Evolutionary conservation across 805 yeast genomes (phyloP), one percentile per base, ranked within the genome.

Genomic region (Ogataea nonfermentans): DNA sequence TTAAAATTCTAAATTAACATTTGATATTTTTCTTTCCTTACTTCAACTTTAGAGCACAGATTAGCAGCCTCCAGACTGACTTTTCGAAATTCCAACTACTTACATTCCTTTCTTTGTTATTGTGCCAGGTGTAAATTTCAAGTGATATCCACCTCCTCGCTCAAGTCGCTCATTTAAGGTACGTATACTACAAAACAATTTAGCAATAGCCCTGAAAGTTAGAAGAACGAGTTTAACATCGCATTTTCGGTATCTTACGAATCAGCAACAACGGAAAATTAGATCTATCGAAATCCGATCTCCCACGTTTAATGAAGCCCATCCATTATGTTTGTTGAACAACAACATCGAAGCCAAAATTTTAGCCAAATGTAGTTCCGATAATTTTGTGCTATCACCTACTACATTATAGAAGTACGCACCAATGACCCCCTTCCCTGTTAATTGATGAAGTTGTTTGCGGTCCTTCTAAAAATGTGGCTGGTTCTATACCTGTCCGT

Each of bases 51-150:
- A 5, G 9, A 19, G 22, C 22, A 19, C 8, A 19, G 20, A 12
- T 24, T 7, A 32, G 26, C 33, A 29, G 39, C 29, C 6, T 6
- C 12, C 24, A 30, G 29, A 32, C 41, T 34, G 23, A 32, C 19
- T 20, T 22, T 35, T 36, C 38, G n/a, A 34, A 23, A 26, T 33
- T 40, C 60, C 60, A 55, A 55, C 60, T 55, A 49, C 40, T 52
- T 55, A 51, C 60, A 49, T 44, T 55, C 59, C 57, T 55, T 53
- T 38, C 23, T 14, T 25, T 17, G 20, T 7, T 32, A 29, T 33
- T 13, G 23, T 29, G 11, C 13, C 11, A 26, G 37, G 15, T 35
- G 13, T 23, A 14, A 24, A 32, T 20, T 20, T 27, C 29, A 33
- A 27, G 30, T 39, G 44, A 35, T 39, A 40, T 36, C 47, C 44